Base-by-base conservation (phyloP, 2,329 filamentous ascomycete species). In the Hypoxylon sp. region DNA sequence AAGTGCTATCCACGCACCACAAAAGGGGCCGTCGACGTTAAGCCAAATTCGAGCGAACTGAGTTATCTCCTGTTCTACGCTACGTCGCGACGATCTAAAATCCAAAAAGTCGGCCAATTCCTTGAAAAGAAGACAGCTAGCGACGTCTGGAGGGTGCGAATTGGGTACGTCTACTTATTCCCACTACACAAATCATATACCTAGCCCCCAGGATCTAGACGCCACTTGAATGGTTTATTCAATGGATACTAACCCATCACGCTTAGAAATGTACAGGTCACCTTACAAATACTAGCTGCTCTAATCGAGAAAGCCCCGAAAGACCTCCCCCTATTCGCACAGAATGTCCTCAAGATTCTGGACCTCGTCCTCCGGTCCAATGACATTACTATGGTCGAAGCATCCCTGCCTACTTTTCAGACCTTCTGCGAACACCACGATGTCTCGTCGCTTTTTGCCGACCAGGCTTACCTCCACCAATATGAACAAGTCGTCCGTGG, bases 1-100 rank as follows among this genome's bases (percentile, higher is more conserved):
- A 98, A 97, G 84, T 98, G 95, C 85, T 99, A 98, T 81, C 96
- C 96, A 44, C 92, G 92, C 74, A 94, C 93, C 71, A 93, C 93
- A 72, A 98, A 98, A 83, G 94, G 93, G 57, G 91, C 93, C 70
- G 92, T 94, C 78, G 94, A 97, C 77, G 94, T 97, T 78, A 97
- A 95, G 82, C 94, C 96, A 48, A 98, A 98, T 82, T 94, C 94
- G 73, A 97, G 94, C 82, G 96, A 99, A 85, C 89, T 99, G 71
- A 97, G 94, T 81, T 98, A 98, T 80, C 88, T 99, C 72, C 89
- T 98, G 60, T 98, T 97, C 86, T 98, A 99, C 84, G 94, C 93
- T 69, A 97, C 93, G 78, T 97, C 94, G 74, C 93, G 95, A 67
- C 91, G 94, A 72, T 95, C 93, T 81, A 99, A 98, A 86, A 90